Evolutionary conservation across 345 rosid genomes (phyloP).

Genomic region (Gossypium ekmanianum): DNA sequence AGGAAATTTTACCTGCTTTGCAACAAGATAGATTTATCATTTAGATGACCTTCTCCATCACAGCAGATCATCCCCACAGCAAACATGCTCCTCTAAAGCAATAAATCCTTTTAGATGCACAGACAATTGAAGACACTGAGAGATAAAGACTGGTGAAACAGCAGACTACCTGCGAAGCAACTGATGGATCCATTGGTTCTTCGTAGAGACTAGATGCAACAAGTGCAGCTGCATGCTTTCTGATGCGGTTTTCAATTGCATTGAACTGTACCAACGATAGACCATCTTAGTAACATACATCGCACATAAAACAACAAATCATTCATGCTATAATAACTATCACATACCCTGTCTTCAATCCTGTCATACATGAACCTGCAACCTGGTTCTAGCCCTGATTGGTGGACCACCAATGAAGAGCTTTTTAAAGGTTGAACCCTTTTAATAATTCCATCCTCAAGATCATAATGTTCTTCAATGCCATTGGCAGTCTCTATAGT

Average conservation of each 20-base stretch:
- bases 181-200: slow-evolving; percentile 76
- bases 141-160: slow-evolving; percentile 3
- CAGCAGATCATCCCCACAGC: slow-evolving; percentile 91
- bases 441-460: slow-evolving; percentile 72
- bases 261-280: slow-evolving; percentile 42
- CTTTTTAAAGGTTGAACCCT: slow-evolving; percentile 53
- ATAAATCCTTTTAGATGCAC: slow-evolving; percentile 26
- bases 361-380: slow-evolving; percentile 87
- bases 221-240: slow-evolving; percentile 49
- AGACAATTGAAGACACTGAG: background rate
- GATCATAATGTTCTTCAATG: slow-evolving; percentile 30
- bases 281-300: slow-evolving; percentile 6
- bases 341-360: slow-evolving; percentile 72
- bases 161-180: slow-evolving; percentile 80
- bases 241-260: slow-evolving; percentile 67
- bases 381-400: slow-evolving; percentile 65
- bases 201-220: slow-evolving; percentile 58
- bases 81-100: slow-evolving; percentile 71
- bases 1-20: slow-evolving; percentile 79
- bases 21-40: slow-evolving; percentile 76
- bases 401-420: slow-evolving; percentile 57
- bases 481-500: slow-evolving; percentile 33
- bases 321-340: slow-evolving; percentile 16
- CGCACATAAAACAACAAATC: slow-evolving; percentile 11
- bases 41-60: slow-evolving; percentile 91